phyloP scores from a whole-genome alignment of 305 asterid genomes.

The Petunia hybrid region DNA sequence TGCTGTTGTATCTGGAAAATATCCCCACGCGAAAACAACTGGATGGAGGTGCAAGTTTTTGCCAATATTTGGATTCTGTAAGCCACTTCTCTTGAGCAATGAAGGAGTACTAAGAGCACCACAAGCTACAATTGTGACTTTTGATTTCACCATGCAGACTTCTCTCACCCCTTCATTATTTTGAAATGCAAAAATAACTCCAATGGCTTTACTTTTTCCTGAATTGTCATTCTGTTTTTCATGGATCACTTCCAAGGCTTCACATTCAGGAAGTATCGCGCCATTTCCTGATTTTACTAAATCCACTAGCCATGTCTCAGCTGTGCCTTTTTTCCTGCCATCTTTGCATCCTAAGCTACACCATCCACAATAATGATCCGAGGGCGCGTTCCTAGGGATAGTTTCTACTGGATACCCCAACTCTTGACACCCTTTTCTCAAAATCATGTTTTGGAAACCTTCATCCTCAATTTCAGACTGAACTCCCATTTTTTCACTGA shows the following conservation, averaged over 20 bases:
- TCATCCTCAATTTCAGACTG: conserved; percentile 60
- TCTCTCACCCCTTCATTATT: conserved; percentile 43
- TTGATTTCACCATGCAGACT: conserved; percentile 57
- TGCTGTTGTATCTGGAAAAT: conserved; percentile 39
- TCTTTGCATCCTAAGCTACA: conserved; percentile 77
- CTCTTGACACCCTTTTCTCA: conserved; percentile 76
- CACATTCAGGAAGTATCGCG: conserved; percentile 59
- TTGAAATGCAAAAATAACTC: conserved; percentile 57
- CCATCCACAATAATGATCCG: conserved; percentile 84
- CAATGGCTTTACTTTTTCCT: conserved; percentile 43
- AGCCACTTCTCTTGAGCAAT: conserved; percentile 62
- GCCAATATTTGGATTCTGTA: conserved; percentile 70
- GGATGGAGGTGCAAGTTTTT: conserved; percentile 73
- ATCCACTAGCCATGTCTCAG: conserved; percentile 78
- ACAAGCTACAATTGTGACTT: conserved; percentile 61
- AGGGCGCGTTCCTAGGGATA: conserved; percentile 60
- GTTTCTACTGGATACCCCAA: conserved; percentile 61
- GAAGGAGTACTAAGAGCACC: conserved; percentile 76
- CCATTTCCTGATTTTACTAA: conserved; percentile 70
- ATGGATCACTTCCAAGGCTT: conserved; percentile 56
- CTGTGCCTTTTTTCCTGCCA: conserved; percentile 66
- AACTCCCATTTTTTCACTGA: conserved; percentile 73
- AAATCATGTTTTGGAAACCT: conserved; percentile 70
- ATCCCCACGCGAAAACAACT: conserved; percentile 55
- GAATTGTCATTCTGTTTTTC: conserved; percentile 17